These are phyloP conservation scores for Perilla frutescens DNA, from an alignment of 257 asterid species.

Conservation along the genomic window DNA sequence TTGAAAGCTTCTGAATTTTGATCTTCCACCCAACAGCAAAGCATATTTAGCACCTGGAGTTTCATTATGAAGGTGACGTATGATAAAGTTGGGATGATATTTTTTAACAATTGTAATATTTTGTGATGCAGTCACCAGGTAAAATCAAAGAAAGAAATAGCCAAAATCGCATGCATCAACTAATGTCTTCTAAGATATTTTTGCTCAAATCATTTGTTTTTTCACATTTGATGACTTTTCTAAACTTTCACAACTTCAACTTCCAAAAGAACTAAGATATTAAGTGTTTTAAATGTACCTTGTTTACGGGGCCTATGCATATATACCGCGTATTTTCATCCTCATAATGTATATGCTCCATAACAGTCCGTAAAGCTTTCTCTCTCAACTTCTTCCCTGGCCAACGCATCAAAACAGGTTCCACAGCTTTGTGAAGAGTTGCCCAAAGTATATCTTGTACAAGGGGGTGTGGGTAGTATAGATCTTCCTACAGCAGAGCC, in stretches of 20 bases:
- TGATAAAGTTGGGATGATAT: constrained; percentile 24
- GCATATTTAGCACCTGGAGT: constrained; percentile 86
- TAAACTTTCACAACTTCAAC: constrained; percentile 12
- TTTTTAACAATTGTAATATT: constrained; percentile 24
- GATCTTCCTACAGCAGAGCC: constrained; percentile 77
- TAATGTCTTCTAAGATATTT: neutral
- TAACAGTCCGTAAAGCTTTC: constrained; percentile 65
- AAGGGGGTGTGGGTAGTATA: constrained; percentile 91
- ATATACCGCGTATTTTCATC: constrained; percentile 93
- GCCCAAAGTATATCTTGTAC: constrained; percentile 91
- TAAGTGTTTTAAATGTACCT: constrained; percentile 54
- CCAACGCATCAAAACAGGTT: constrained; percentile 87
- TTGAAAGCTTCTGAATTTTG: constrained; percentile 96
- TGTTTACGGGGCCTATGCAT: constrained; percentile 95
- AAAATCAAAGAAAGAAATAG: constrained; percentile 23
- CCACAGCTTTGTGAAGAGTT: constrained; percentile 73
- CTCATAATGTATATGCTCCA: constrained; percentile 94
- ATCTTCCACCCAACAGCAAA: constrained; percentile 99
- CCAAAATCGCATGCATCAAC: constrained; percentile 21
- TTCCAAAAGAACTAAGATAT: neutral
- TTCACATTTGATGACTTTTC: constrained; percentile 27
- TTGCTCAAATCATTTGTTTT: constrained; percentile 9
- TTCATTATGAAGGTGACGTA: neutral
- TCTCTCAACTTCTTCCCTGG: constrained; percentile 93
- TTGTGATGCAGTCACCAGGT: constrained; percentile 14